A percentile compares a stretch with the other conserved stretches of the same genome.
Evolutionary conservation across 495 filamentous ascomycete species (phyloP).

Genomic region (Bryoglossum gracile): DNA sequence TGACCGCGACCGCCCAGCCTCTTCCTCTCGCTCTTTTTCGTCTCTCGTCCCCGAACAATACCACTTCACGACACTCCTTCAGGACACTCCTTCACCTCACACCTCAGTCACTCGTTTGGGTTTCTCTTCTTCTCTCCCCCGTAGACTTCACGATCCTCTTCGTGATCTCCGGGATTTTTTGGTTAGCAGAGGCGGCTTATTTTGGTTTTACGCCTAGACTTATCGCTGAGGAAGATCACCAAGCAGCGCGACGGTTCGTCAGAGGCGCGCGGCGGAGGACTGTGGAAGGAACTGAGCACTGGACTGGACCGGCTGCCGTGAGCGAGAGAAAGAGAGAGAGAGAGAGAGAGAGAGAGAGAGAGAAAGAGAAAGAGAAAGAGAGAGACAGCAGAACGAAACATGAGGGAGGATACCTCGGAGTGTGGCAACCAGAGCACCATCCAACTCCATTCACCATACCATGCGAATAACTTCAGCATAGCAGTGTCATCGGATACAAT

Average conservation of each 20-base stretch:
- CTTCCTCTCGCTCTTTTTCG: background rate
- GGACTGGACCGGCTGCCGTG: too few relatives aligned
- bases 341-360: too few relatives aligned
- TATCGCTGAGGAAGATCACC: slow-evolving; percentile 7
- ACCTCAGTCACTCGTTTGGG: slow-evolving; percentile 24
- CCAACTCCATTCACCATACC: slow-evolving; percentile 2
- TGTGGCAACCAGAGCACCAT: slow-evolving; percentile 11
- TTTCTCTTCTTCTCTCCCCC: slow-evolving; percentile 8
- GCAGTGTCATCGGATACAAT: background rate
- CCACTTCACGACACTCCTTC: background rate
- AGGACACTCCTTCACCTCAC: slow-evolving; percentile 14
- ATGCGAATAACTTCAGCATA: slow-evolving; percentile 11
- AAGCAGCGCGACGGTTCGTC: background rate
- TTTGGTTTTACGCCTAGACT: slow-evolving; percentile 12
- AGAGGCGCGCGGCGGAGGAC: slow-evolving; percentile 16
- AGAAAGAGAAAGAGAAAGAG: too few relatives aligned
- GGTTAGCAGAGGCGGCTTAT: background rate
- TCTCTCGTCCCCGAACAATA: background rate
- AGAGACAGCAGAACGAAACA: slow-evolving; percentile 20
- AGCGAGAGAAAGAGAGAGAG: too few relatives aligned
- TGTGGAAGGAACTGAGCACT: slow-evolving; percentile 11
- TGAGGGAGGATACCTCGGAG: slow-evolving; percentile 17
- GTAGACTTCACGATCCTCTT: slow-evolving; percentile 3
- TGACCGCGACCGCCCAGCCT: background rate
- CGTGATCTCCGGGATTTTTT: slow-evolving; percentile 11